Evolutionary conservation across 176 grass and related monocot genomes (phyloP).

Genomic region (Oryza meyeriana): DNA sequence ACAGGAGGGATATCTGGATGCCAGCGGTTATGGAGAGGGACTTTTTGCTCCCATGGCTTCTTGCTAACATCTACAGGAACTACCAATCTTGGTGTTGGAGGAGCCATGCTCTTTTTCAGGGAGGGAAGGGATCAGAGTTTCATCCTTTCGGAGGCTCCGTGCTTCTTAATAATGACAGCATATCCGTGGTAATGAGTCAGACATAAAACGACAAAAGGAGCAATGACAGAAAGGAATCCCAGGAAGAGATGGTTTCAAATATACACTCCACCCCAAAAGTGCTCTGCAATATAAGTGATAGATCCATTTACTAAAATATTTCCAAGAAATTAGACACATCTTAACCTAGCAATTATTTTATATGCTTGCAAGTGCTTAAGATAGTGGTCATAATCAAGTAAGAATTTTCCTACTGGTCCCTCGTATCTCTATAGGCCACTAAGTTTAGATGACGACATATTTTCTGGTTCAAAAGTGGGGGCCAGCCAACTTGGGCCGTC

Average conservation of each 20-base stretch:
- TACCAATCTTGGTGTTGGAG: constrained; percentile 65
- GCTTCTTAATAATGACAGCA: constrained; percentile 13
- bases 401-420: constrained; percentile 25
- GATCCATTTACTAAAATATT: neutral
- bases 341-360: constrained; percentile 22
- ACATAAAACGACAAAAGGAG: neutral
- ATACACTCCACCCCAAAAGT: constrained; percentile 11
- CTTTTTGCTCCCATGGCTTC: constrained; percentile 72
- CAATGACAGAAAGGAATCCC: constrained; percentile 15
- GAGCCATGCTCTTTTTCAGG: constrained; percentile 48
- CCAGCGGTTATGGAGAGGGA: constrained; percentile 88
- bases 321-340: neutral
- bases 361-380: neutral
- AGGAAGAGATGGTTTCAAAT: neutral
- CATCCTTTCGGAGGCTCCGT: constrained; percentile 3
- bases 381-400: constrained; percentile 23
- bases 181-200: neutral
- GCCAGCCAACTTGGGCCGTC: constrained; percentile 33
- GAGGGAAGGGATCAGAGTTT: neutral
- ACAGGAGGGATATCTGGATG: constrained; percentile 79
- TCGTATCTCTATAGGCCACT: constrained; percentile 4
- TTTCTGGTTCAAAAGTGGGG: constrained; percentile 10
- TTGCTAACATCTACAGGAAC: constrained; percentile 85
- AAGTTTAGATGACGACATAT: constrained; percentile 19
- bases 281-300: constrained; percentile 8